phyloP scores from a whole-genome alignment of 306 rosid genomes.

The Rubus idaeus region DNA sequence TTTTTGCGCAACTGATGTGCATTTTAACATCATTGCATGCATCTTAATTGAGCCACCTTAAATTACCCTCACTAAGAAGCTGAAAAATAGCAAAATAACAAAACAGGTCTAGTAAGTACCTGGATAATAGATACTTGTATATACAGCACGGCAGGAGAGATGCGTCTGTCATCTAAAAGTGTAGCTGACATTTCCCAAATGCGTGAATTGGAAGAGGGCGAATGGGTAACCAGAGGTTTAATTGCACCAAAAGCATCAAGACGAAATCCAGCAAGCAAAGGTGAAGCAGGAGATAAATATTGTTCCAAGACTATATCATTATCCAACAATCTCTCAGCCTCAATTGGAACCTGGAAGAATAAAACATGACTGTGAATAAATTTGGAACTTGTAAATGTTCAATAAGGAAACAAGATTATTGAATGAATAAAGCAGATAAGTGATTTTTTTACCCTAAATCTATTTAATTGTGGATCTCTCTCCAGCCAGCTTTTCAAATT shows the following conservation, averaged over 20 bases:
- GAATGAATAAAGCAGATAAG: constrained; percentile 22
- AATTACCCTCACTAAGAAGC: constrained; percentile 23
- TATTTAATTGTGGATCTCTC: constrained; percentile 68
- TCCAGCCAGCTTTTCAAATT: constrained; percentile 65
- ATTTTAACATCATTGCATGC: constrained; percentile 5
- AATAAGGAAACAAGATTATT: constrained; percentile 12
- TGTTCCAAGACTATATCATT: constrained; percentile 80
- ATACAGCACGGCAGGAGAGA: constrained; percentile 80
- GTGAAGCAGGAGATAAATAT: constrained; percentile 67
- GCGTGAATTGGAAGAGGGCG: constrained; percentile 58
- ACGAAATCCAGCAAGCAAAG: constrained; percentile 86
- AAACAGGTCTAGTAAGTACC: constrained; percentile 49
- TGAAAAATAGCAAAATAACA: constrained; percentile 25
- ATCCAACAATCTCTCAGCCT: constrained; percentile 72
- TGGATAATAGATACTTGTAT: constrained; percentile 79
- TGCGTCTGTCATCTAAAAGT: constrained; percentile 67
- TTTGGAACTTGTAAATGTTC: constrained; percentile 2
- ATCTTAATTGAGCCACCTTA: neutral
- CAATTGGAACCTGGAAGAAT: constrained; percentile 76
- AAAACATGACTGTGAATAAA: constrained; percentile 12
- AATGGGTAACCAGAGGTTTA: constrained; percentile 89
- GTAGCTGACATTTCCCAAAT: constrained; percentile 42
- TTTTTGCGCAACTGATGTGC: constrained; percentile 2
- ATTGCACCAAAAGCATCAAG: constrained; percentile 82
- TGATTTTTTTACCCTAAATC: constrained; percentile 70